Conservation (phyloP, 2,329 filamentous ascomycete species). For the Lasiodiplodia gonubiensis region DNA sequence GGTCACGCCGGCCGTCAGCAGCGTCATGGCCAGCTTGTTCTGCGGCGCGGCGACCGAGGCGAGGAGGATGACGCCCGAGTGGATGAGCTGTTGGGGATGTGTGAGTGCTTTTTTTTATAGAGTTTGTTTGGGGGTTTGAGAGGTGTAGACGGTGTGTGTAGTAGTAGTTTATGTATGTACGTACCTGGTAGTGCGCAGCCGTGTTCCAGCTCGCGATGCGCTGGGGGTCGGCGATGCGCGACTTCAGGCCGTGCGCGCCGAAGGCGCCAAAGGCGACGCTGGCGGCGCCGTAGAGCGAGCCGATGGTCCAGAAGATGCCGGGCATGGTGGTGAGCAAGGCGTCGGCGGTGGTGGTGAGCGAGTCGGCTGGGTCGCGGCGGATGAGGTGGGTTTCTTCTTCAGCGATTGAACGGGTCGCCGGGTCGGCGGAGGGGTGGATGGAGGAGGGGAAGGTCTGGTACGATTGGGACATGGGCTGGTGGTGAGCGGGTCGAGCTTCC, state of each 20-base stretch:
- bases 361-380: not conserved
- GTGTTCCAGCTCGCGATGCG: slow-evolving; percentile 67
- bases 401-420: not conserved
- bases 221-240: slow-evolving; percentile 63
- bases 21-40: slow-evolving; percentile 61
- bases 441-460: not conserved
- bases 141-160: not conserved
- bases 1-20: slow-evolving; percentile 70
- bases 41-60: slow-evolving; percentile 58
- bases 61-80: slow-evolving; percentile 63
- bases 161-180: not conserved
- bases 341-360: not conserved
- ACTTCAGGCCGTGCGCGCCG: slow-evolving; percentile 70
- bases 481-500: not conserved
- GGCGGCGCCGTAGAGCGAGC: slow-evolving; percentile 66
- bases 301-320: slow-evolving; percentile 63
- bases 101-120: not conserved
- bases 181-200: slow-evolving; percentile 71
- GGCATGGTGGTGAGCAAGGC: slow-evolving; percentile 36
- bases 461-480: not conserved
- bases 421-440: not conserved
- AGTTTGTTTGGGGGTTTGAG: not conserved
- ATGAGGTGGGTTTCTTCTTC: not conserved
- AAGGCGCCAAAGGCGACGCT: slow-evolving; percentile 69
- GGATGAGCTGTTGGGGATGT: slow-evolving; percentile 59